Evolutionary conservation across 2,329 filamentous ascomycete genomes (phyloP), one percentile per base, ranked within the genome.

Genomic region (Sclerotinia glacialis): DNA sequence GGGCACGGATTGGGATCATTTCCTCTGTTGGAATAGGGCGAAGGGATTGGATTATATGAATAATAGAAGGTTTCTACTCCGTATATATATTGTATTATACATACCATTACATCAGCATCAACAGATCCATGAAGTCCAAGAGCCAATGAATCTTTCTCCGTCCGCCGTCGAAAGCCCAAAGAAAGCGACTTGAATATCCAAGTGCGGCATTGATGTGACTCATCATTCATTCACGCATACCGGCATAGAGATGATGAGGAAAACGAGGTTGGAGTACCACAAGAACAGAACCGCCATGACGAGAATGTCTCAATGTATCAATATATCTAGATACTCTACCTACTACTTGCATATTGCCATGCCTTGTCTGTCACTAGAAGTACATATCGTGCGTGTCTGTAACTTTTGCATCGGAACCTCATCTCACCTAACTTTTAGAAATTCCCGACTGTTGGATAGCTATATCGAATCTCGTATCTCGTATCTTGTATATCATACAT

Each of bases 41-140:
- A 31, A 44, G 14, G 44, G n/a, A 60, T 60, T 60, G 56, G 56
- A 37, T n/a, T n/a, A n/a, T n/a, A n/a, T 47, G 44, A 37, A 49
- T 21, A 26, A 7, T 11, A 2, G 12, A 11, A 34, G 28, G 28
- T 34, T n/a, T 23, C 16, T 11, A 53, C 18, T 26, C 56, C 42
- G 42, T 37, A 12, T 37, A 37, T 26, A 60, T 60, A n/a, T 49
- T 26, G 28, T 60, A n/a, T n/a, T n/a, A n/a, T n/a, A n/a, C n/a
- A n/a, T n/a, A n/a, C n/a, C n/a, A n/a, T n/a, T n/a, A 26, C 58
- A 60, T 60, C 44, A 60, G 21, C n/a, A 5, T 49, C 56, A 21
- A 44, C 56, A 60, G 44, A 49, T 49, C 26, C 44, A 26, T 26
- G 44, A 47, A 26, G 58, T 26, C 58, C 23, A 31, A 26, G 28